Evolutionary conservation across 2,329 filamentous ascomycete species (phyloP), one percentile per base, ranked within the genome.

Genomic region (Cladorrhinum sp.): DNA sequence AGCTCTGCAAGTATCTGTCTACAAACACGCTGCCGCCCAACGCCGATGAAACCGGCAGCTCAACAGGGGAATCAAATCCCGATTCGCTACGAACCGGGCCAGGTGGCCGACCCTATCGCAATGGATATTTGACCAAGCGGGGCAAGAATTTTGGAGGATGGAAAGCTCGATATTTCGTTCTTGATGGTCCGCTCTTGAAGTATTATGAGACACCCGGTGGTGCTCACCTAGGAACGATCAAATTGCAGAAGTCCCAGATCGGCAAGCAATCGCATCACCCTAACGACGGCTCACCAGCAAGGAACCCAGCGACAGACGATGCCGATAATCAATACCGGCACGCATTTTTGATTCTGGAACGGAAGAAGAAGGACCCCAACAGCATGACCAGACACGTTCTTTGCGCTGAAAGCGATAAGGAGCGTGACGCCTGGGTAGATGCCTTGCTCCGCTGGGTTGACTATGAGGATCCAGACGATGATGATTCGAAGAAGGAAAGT

Each of bases 101-200:
- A 5, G 85, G 88, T 67, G 85, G 86, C 2, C 85, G 87, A 53
- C 86, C 89, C 8, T 81, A 87, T 61, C 92, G 91, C 70, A 93
- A 88, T 71, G 95, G 95, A 8, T 99, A 98, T 74, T 78, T 99
- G 54, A 98, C 95, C 1, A 99, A 99, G 78, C 86, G 91, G 67
- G 95, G 95, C 53, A 99, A 99, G 80, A 98, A 98, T 70, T 99
- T 99, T 76, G 95, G 95, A 55, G 95, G 95, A 53, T 99, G 95
- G 95, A 99, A 99, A 76, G 93, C 92, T 10, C 78, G 85, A 32
- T 87, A 85, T 70, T 88, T 87, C 69, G 76, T 85, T 22, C 77
- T 86, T 12, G 82, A 85, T 56, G 82, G 84, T 0, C 82, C 83
- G n/a, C 75, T 79, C 8, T 70, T 99, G 68, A 92, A 90, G 69